phyloP scores from a whole-genome alignment of 1,139 yeast genomes.

The Williopsis jadinii region DNA sequence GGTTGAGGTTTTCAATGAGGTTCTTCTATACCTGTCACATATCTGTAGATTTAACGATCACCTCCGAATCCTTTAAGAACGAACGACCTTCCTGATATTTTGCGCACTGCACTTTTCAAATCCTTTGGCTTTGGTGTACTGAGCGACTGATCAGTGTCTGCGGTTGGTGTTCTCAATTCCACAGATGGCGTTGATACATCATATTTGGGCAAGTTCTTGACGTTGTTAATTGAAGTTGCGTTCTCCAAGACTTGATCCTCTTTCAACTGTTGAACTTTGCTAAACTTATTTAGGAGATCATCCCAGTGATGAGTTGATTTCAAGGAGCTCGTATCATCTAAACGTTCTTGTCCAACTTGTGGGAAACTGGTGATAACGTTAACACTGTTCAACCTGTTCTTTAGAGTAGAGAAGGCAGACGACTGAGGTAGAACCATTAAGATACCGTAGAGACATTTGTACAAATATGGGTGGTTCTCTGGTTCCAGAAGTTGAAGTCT shows the following conservation, averaged over 20 bases:
- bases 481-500: conserved; percentile 87
- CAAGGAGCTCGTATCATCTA: neutral
- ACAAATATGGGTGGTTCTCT: conserved; percentile 70
- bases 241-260: conserved; percentile 24
- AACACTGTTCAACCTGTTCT: conserved; percentile 55
- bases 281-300: conserved; percentile 58
- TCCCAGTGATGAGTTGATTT: conserved; percentile 29
- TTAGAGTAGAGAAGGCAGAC: conserved; percentile 77
- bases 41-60: conserved; percentile 5
- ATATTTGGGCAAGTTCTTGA: conserved; percentile 17
- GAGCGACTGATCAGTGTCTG: conserved; percentile 4
- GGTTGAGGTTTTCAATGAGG: conserved; percentile 4
- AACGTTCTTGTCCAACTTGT: conserved; percentile 1
- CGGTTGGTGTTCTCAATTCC: conserved; percentile 13
- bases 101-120: conserved; percentile 19
- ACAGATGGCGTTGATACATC: conserved; percentile 9
- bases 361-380: conserved; percentile 20
- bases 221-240: conserved; percentile 1
- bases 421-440: conserved; percentile 95
- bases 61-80: conserved; percentile 22
- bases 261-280: conserved; percentile 51
- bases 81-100: conserved; percentile 24
- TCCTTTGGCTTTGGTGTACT: conserved; percentile 6
- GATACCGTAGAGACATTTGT: conserved; percentile 85
- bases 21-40: no score